phyloP scores from a whole-genome alignment of 2,329 filamentous ascomycete species.

The Alternaria alternata region DNA sequence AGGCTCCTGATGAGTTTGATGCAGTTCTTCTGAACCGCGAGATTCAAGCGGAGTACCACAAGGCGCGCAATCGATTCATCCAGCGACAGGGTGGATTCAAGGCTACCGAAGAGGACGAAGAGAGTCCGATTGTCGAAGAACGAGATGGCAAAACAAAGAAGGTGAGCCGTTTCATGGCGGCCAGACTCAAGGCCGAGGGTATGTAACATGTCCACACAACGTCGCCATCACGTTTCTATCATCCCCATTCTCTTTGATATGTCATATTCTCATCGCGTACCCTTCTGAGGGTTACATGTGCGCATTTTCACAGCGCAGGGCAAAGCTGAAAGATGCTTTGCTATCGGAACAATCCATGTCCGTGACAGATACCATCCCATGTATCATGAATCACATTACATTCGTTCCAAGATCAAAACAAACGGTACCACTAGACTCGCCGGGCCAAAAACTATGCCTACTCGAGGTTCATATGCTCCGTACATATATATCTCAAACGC shows the following conservation, averaged over 20 bases:
- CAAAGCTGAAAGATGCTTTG: not conserved
- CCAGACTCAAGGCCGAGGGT: slow-evolving; percentile 60
- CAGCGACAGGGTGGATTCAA: slow-evolving; percentile 83
- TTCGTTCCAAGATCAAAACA: slow-evolving; percentile 45
- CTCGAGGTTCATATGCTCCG: slow-evolving; percentile 40
- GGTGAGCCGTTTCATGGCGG: slow-evolving; percentile 78
- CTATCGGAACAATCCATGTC: slow-evolving; percentile 47
- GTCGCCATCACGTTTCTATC: not conserved
- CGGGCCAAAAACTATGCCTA: slow-evolving; percentile 36
- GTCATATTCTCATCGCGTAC: not conserved
- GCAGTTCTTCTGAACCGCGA: slow-evolving; percentile 76
- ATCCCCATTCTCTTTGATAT: not conserved
- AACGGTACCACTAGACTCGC: slow-evolving; percentile 45
- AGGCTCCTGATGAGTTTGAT: slow-evolving; percentile 65
- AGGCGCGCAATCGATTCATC: slow-evolving; percentile 82
- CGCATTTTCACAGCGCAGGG: not conserved
- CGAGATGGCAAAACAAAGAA: slow-evolving; percentile 66
- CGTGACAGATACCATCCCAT: slow-evolving; percentile 48
- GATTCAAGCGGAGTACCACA: slow-evolving; percentile 83
- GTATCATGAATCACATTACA: slow-evolving; percentile 50
- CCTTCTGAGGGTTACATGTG: not conserved
- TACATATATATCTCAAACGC: slow-evolving; percentile 24
- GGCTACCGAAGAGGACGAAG: slow-evolving; percentile 70
- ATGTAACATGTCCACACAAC: slow-evolving; percentile 26
- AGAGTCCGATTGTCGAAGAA: slow-evolving; percentile 72